Base-by-base conservation (phyloP, 768 basidiomycete genomes). In the Pisolithus tinctorius region DNA sequence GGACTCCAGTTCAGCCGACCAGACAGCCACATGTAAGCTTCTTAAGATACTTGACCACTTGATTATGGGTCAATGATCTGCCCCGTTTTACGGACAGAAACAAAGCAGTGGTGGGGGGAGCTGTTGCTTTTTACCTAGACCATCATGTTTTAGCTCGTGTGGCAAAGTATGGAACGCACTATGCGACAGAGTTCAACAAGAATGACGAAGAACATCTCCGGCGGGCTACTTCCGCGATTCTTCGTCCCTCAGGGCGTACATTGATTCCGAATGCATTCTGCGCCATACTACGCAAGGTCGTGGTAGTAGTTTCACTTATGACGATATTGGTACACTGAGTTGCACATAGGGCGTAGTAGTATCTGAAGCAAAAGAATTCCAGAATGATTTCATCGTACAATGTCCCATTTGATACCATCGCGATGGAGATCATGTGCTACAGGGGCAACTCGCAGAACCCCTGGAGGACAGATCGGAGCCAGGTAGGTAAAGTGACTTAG, bases 71-170 rank as follows among this genome's bases (percentile, higher is more conserved):
- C 29, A 45, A 29, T 10, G 6, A 34, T 7, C 44, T 8, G 46
- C 31, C 6, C n/a, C 6, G 6, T 38, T 46, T 26, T 4, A n/a
- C n/a, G 5, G n/a, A 7, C 48, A 76, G 76, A 27, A 74, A 70
- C 34, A 76, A 75, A 49, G 76, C 75, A 0, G 75, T 77, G 11
- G 70, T 75, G 3, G 71, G 74, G 17, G 75, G 75, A 1, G 75
- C 71, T 11, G 52, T 75, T 9, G 69, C 69, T 0, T 77, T 70
- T 53, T 75, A 71, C 53, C 61, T 75, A 10, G 73, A 77, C 51
- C 72, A 72, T 48, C 65, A 60, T 27, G 75, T 76, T 23, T 63
- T 59, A 1, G 66, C 65, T 16, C 67, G 76, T 9, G 64, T 73
- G 4, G 59, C 72, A 6, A 75, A 68, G 48, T 76, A 76, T 31